phyloP scores from a whole-genome alignment of 1,284 basidiomycete genomes.

The Fistulina hepatica region DNA sequence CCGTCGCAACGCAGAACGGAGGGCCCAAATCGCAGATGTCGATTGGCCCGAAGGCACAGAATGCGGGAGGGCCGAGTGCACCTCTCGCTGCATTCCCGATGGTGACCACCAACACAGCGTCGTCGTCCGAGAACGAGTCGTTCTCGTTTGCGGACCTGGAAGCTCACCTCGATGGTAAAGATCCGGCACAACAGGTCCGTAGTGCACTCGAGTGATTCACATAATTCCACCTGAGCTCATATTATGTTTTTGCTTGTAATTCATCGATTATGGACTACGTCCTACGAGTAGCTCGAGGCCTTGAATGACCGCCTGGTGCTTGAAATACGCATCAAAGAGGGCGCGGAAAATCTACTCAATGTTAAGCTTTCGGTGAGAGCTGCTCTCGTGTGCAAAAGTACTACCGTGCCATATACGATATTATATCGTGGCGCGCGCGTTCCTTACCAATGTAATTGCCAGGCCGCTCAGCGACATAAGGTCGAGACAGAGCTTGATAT shows the following conservation, averaged over 20 bases:
- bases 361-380: conserved; percentile 45
- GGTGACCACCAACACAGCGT: too few species aligned
- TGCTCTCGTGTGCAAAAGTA: conserved; percentile 17
- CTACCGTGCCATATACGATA: conserved; percentile 13
- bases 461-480: conserved; percentile 58
- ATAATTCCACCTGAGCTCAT: too few species aligned
- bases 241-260: conserved; percentile 1
- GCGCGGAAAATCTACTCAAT: conserved; percentile 73
- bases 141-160: conserved; percentile 31
- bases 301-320: conserved; percentile 57
- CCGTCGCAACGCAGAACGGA: too few species aligned
- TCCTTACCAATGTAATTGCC: too few species aligned
- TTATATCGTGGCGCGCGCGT: too few species aligned
- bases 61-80: too few species aligned
- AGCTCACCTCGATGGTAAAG: conserved; percentile 26
- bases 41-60: too few species aligned
- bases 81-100: too few species aligned
- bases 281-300: conserved; percentile 44
- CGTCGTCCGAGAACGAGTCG: conserved; percentile 2
- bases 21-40: too few species aligned
- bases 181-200: conserved; percentile 33
- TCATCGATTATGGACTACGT: background rate
- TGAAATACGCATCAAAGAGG: conserved; percentile 73
- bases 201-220: too few species aligned
- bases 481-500: conserved; percentile 69